Evolutionary conservation across 1,284 basidiomycete species (phyloP).

Genomic region (Ganoderma lucidum): DNA sequence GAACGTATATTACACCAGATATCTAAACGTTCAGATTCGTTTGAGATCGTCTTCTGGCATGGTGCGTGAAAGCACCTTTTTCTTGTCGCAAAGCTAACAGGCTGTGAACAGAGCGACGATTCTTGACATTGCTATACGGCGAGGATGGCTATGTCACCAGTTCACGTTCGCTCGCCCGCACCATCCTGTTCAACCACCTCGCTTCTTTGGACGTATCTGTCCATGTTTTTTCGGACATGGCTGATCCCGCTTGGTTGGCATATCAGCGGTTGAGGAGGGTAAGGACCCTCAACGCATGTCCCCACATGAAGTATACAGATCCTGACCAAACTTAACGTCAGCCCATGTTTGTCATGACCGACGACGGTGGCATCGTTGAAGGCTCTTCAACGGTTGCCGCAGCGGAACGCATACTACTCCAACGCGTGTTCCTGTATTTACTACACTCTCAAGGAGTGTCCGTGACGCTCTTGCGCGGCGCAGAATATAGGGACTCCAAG

Average conservation of each 20-base stretch:
- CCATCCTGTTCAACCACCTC: slow-evolving; percentile 60
- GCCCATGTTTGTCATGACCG: slow-evolving; percentile 74
- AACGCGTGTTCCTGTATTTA: slow-evolving; percentile 57
- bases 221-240: slow-evolving; percentile 51
- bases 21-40: slow-evolving; percentile 56
- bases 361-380: slow-evolving; percentile 54
- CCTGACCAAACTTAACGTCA: slow-evolving; percentile 36
- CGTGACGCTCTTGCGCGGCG: slow-evolving; percentile 56
- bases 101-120: slow-evolving; percentile 46
- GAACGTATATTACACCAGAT: slow-evolving; percentile 61
- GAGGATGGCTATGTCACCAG: slow-evolving; percentile 44
- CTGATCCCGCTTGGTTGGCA: slow-evolving; percentile 57
- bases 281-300: slow-evolving; percentile 1
- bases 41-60: slow-evolving; percentile 71
- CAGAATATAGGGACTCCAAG: slow-evolving; percentile 69
- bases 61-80: slow-evolving; percentile 44
- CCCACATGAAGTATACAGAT: not conserved
- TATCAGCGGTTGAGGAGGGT: slow-evolving; percentile 55
- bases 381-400: slow-evolving; percentile 28
- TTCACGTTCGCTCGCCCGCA: slow-evolving; percentile 60
- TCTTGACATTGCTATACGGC: slow-evolving; percentile 51
- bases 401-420: slow-evolving; percentile 49
- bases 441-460: slow-evolving; percentile 59
- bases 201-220: slow-evolving; percentile 49
- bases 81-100: not conserved